Evolutionary conservation across 768 basidiomycete genomes (phyloP), one percentile per base, ranked within the genome.

Genomic region (Amanita rimosa): DNA sequence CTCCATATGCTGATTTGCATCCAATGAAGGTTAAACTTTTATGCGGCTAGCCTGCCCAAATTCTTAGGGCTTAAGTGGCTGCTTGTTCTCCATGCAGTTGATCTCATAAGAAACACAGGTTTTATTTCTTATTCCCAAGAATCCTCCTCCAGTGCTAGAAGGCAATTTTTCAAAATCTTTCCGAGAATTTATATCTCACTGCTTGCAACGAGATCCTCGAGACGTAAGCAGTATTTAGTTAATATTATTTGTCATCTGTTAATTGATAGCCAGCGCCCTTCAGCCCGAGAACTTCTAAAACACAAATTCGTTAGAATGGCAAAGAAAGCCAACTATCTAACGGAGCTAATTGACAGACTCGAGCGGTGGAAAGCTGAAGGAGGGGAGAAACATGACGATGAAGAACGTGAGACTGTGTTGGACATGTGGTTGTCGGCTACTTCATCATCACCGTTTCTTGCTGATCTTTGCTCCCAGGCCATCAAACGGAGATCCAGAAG

Each of bases 121-220:
- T 29, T 74, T 99, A 10, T 99, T 99, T 74, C 74, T 99, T 48
- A 99, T 99, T 49, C 96, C 96, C 13, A 97, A 97, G 72, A 98
- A 98, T 57, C 81, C 89, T 2, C 96, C 96, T 1, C 96, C 96
- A 9, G 76, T 76, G 17, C 71, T 99, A 37, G 96, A 97, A 53
- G 84, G 81, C 29, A 81, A 81, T 55, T 99, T 97, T 67, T 91
- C 91, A 2, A 91, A 89, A 59, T 75, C 85, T 4, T 99, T 99
- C 70, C 75, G 83, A 56, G 96, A 98, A 50, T 99, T 99, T 62
- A 90, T 99, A 11, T 72, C 87, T 0, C 83, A 83, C 51, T 99
- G 96, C 64, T 68, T 99, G 34, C 92, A 95, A 57, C 77, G 96
- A 39, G 96, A 99, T 68, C 94, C 96, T 24, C 79, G 83, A 60